Evolutionary conservation across 345 rosid genomes (phyloP).

Genomic region (Camelina hispida): DNA sequence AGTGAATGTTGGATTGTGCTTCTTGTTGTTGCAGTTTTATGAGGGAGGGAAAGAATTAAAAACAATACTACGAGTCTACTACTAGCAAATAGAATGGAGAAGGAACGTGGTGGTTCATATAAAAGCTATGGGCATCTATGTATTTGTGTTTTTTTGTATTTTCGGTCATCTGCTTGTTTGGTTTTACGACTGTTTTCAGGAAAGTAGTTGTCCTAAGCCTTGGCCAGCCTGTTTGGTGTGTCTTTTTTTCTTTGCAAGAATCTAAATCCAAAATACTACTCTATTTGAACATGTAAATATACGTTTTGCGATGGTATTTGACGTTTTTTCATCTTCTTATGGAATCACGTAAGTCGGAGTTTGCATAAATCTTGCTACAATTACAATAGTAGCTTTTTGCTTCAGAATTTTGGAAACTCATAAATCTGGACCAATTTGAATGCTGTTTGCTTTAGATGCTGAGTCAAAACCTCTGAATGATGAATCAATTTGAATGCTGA

Average conservation of each 20-base stretch:
- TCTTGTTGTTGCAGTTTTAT: conserved; percentile 25
- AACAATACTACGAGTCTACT: neutral
- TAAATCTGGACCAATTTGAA: neutral
- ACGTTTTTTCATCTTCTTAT: neutral
- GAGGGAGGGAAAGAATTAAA: conserved; percentile 18
- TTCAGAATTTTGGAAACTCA: neutral
- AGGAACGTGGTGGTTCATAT: conserved; percentile 18
- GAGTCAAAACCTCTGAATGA: too few relatives aligned
- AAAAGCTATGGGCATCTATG: conserved; percentile 5
- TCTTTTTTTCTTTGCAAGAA: neutral
- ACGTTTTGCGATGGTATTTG: neutral
- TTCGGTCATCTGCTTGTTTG: conserved; percentile 16
- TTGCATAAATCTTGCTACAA: neutral
- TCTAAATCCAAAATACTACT: neutral
- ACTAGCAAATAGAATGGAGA: conserved; percentile 21
- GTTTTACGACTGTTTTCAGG: conserved; percentile 22
- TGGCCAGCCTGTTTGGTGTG: conserved; percentile 39
- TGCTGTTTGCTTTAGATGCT: too few relatives aligned
- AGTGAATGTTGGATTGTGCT: conserved; percentile 12
- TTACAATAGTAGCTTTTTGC: neutral
- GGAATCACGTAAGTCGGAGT: neutral
- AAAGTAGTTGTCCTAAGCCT: conserved; percentile 16
- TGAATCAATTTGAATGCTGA: neutral
- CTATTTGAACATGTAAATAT: neutral
- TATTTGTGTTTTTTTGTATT: neutral